Evolutionary conservation across 1,284 basidiomycete genomes (phyloP).

Genomic region (Peniophora sp.): DNA sequence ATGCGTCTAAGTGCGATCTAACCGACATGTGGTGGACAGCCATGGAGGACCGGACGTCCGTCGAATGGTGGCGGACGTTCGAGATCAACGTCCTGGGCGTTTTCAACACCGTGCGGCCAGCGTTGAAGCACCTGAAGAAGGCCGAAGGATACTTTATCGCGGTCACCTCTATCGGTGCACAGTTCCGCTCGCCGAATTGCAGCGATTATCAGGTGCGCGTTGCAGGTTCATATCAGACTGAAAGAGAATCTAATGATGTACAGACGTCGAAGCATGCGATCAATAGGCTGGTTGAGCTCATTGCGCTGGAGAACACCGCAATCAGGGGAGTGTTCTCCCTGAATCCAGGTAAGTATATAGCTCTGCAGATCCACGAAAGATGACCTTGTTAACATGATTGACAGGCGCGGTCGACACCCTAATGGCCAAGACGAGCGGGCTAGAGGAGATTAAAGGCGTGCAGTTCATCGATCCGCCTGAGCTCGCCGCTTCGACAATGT

Average conservation of each 20-base stretch:
- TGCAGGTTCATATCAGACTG: too few species aligned
- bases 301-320: not conserved
- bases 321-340: not conserved
- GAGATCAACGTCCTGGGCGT: not conserved
- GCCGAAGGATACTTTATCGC: not conserved
- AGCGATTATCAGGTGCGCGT: not conserved
- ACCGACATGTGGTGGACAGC: not conserved
- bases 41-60: not conserved
- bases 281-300: not conserved
- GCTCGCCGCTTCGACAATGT: slow-evolving; percentile 5
- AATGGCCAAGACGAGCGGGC: not conserved
- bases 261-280: not conserved
- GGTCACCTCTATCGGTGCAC: not conserved
- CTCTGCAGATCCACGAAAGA: not conserved
- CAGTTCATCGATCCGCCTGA: not conserved
- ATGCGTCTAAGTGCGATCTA: not conserved
- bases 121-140: not conserved
- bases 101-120: not conserved
- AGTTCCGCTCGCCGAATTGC: not conserved
- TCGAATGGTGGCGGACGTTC: not conserved
- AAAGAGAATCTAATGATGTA: not conserved
- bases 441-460: not conserved
- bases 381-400: not conserved
- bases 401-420: not conserved
- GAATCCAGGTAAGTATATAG: not conserved